Base-by-base conservation (phyloP, 108 stramenopile species). In the Cyclotella cryptica region DNA sequence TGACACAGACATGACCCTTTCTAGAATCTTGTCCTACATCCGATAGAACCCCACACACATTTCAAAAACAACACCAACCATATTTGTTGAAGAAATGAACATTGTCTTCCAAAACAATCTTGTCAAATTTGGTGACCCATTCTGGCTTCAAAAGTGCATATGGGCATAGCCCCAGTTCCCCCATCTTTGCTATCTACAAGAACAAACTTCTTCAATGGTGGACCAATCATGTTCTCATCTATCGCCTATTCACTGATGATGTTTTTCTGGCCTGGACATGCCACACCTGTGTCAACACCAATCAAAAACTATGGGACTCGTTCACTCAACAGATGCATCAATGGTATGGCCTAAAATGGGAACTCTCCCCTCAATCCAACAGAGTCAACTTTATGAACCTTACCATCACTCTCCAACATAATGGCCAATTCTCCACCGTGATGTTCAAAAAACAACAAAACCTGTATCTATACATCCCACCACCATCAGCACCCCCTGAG, bases 181-280 rank as follows among this genome's bases (percentile, higher is more conserved):
- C n/a, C n/a, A n/a, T n/a, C n/a, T n/a, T n/a, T n/a, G n/a, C n/a
- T n/a, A n/a, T n/a, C n/a, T n/a, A n/a, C n/a, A n/a, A n/a, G n/a
- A n/a, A n/a, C n/a, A n/a, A n/a, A n/a, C n/a, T n/a, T n/a, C n/a
- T n/a, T n/a, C n/a, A n/a, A n/a, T n/a, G n/a, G n/a, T n/a, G n/a
- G n/a, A n/a, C n/a, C n/a, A n/a, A n/a, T n/a, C n/a, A n/a, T n/a
- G n/a, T n/a, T n/a, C n/a, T n/a, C n/a, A n/a, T n/a, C n/a, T n/a
- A n/a, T n/a, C n/a, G n/a, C n/a, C n/a, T n/a, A n/a, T 80, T 66
- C 19, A 74, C 75, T 5, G 72, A 80, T 26, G 79, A 80, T 27
- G 73, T 29, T 1, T 21, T 80, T 21, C 73, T 47, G 0, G 55
- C 75, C 12, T 80, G 79, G 79, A 28, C 69, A 0, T 66, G 58